Evolutionary conservation across 331 rosid species (phyloP).

Genomic region (Malus hybrid): DNA sequence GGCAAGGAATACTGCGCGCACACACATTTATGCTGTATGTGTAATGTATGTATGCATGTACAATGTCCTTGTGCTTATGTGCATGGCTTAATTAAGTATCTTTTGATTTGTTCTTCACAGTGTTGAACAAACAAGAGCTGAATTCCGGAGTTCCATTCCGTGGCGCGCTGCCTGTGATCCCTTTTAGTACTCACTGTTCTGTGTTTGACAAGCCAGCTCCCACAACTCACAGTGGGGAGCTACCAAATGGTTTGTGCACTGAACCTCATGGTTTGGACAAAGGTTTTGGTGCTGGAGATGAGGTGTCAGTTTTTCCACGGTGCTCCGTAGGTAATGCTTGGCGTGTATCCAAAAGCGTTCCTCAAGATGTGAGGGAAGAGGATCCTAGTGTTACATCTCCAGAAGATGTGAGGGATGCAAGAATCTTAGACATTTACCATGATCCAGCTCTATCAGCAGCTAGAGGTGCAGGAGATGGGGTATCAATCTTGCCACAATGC

Average conservation of each 20-base stretch:
- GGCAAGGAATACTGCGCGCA: too few species aligned
- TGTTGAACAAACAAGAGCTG: conserved; percentile 31
- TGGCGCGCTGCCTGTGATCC: conserved; percentile 22
- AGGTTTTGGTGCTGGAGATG: conserved; percentile 19
- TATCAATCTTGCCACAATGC: conserved; percentile 32
- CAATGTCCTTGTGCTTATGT: neutral
- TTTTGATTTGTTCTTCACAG: conserved; percentile 31
- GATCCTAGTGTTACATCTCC: conserved; percentile 42
- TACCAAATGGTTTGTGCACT: conserved; percentile 21
- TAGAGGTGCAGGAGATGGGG: conserved; percentile 14
- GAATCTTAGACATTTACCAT: conserved; percentile 13
- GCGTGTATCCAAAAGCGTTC: conserved; percentile 40
- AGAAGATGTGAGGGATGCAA: conserved; percentile 37
- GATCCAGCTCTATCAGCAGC: conserved; percentile 42
- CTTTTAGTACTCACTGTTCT: conserved; percentile 28
- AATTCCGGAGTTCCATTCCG: conserved; percentile 37
- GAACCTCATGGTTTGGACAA: conserved; percentile 19
- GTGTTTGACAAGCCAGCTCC: conserved; percentile 27
- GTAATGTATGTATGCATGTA: neutral
- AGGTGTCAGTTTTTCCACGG: conserved; percentile 29
- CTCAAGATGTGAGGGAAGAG: conserved; percentile 33
- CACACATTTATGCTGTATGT: neutral
- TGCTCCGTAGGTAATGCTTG: conserved; percentile 33
- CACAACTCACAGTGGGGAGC: conserved; percentile 17
- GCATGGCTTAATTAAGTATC: neutral